Evolutionary conservation across 2,329 filamentous ascomycete genomes (phyloP).

Genomic region (Phyllachora maydis): DNA sequence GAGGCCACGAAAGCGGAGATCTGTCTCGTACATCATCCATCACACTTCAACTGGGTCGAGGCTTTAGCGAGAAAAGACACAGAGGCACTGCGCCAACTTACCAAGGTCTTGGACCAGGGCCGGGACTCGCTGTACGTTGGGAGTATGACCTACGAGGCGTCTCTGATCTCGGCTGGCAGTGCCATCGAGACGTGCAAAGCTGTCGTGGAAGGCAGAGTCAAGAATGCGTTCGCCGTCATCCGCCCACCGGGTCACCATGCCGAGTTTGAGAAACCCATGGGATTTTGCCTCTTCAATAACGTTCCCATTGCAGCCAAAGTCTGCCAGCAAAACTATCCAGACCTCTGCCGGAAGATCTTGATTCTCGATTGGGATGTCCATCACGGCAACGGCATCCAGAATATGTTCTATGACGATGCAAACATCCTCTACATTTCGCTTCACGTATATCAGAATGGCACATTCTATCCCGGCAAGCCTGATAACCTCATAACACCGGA

Average conservation of each 20-base stretch:
- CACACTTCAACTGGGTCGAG: conserved; percentile 64
- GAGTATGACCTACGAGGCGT: conserved; percentile 59
- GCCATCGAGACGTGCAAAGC: conserved; percentile 91
- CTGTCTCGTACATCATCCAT: conserved; percentile 53
- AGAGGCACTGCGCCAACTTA: conserved; percentile 47
- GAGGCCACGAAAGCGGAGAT: conserved; percentile 65
- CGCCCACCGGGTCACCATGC: conserved; percentile 91
- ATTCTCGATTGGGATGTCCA: conserved; percentile 84
- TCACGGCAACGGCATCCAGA: conserved; percentile 81
- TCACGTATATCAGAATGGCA: conserved; percentile 68
- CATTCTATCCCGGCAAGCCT: conserved; percentile 62
- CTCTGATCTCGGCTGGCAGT: conserved; percentile 70
- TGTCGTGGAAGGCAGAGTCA: conserved; percentile 66
- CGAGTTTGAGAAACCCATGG: conserved; percentile 68
- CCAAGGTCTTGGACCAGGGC: conserved; percentile 36
- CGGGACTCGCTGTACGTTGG: conserved; percentile 71
- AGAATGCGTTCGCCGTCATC: conserved; percentile 91
- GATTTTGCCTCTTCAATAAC: conserved; percentile 97
- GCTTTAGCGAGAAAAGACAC: conserved; percentile 29
- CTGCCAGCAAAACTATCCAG: conserved; percentile 63
- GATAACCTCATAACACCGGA: conserved; percentile 35
- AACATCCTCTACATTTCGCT: conserved; percentile 92
- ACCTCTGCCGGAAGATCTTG: conserved; percentile 68
- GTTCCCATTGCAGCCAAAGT: conserved; percentile 81
- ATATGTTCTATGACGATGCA: conserved; percentile 86